Evolutionary conservation across 192 early-diverging fungal genomes (phyloP).

Genomic region (Gorgonomyces haynaldii): DNA sequence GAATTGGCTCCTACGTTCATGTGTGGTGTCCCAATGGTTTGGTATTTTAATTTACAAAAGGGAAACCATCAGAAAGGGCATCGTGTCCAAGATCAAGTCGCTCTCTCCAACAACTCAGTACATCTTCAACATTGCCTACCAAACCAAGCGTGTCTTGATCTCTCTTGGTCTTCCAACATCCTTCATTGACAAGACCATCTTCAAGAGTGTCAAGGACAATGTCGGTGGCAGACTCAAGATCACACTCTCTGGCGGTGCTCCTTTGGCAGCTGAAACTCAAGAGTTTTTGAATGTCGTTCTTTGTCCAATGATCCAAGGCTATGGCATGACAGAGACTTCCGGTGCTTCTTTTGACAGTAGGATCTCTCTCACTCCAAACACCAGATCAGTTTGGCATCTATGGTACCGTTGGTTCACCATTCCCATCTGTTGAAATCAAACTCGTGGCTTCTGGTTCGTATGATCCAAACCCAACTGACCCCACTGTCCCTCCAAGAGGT

Average conservation of each 20-base stretch:
- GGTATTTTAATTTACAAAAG: no score
- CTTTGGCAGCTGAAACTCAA: slow-evolving; percentile 74
- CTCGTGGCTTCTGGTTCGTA: slow-evolving; percentile 54
- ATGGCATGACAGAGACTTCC: slow-evolving; percentile 74
- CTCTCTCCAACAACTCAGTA: slow-evolving; percentile 41
- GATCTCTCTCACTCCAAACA: slow-evolving; percentile 49
- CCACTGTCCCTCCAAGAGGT: slow-evolving; percentile 48
- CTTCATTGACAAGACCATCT: slow-evolving; percentile 61
- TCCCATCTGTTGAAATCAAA: slow-evolving; percentile 64
- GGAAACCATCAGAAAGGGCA: slow-evolving; percentile 66
- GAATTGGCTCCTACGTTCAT: slow-evolving; percentile 60
- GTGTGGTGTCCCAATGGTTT: slow-evolving; percentile 63
- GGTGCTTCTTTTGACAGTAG: no score
- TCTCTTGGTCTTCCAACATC: slow-evolving; percentile 54
- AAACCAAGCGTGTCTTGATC: slow-evolving; percentile 58
- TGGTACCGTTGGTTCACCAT: slow-evolving; percentile 55
- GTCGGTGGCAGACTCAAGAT: slow-evolving; percentile 77
- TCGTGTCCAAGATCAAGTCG: slow-evolving; percentile 51
- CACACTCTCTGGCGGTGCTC: slow-evolving; percentile 80
- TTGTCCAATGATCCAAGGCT: slow-evolving; percentile 78
- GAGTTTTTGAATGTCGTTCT: slow-evolving; percentile 64
- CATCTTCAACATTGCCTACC: slow-evolving; percentile 65
- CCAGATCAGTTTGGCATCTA: slow-evolving; percentile 41
- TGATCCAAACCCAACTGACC: slow-evolving; percentile 19
- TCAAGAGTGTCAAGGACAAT: slow-evolving; percentile 67